These are phyloP conservation scores for Boeremia lycopersici DNA, from an alignment of 2,329 filamentous ascomycete genomes.

Conservation along the genomic window DNA sequence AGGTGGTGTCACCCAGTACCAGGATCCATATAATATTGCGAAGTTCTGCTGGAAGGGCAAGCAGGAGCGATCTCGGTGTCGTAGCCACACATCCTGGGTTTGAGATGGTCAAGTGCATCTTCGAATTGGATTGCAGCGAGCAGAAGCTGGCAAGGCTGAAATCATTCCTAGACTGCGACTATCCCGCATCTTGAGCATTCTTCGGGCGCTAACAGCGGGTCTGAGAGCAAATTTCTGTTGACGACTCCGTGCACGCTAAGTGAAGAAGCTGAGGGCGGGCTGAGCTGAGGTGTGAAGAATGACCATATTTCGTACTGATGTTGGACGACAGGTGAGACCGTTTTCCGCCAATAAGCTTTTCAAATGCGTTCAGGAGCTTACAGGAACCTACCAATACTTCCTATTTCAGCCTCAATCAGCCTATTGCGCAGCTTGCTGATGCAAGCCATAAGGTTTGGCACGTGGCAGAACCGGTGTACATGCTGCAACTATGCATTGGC, in stretches of 20 bases:
- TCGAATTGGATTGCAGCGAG: background rate
- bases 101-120: background rate
- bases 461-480: background rate
- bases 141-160: background rate
- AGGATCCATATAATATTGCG: slow-evolving; percentile 8
- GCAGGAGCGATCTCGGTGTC: background rate
- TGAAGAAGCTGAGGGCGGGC: background rate
- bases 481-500: background rate
- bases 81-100: background rate
- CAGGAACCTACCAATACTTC: background rate
- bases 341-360: background rate
- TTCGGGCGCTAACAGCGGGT: slow-evolving; percentile 6
- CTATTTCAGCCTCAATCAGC: background rate
- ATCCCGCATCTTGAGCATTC: background rate
- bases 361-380: background rate
- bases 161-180: too few relatives aligned
- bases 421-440: background rate
- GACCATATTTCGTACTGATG: background rate
- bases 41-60: slow-evolving; percentile 11
- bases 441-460: background rate
- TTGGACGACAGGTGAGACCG: background rate
- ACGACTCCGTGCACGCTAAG: slow-evolving; percentile 3
- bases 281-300: background rate
- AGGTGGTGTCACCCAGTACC: background rate
- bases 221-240: slow-evolving; percentile 1